These are phyloP conservation scores for Oryza glaberrima DNA, from an alignment of 176 grass and related monocot genomes.

Conservation along the genomic window DNA sequence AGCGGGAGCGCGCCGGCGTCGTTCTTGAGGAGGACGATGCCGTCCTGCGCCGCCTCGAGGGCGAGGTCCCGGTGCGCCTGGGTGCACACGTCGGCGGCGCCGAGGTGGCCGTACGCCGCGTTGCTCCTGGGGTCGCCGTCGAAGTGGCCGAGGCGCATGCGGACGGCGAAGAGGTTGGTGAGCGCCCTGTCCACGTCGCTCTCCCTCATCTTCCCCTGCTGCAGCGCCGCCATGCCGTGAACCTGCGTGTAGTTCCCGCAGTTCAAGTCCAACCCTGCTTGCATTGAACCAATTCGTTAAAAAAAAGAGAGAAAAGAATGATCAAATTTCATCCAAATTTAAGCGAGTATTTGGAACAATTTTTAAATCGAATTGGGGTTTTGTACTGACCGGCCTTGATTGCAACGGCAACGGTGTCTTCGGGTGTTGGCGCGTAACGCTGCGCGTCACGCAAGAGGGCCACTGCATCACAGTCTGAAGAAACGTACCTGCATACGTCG, in stretches of 20 bases:
- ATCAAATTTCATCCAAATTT: neutral
- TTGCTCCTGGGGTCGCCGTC: conserved; percentile 54
- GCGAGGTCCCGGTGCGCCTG: conserved; percentile 55
- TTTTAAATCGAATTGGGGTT: neutral
- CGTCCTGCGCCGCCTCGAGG: conserved; percentile 61
- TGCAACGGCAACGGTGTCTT: conserved; percentile 63
- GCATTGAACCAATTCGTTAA: neutral
- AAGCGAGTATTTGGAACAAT: neutral
- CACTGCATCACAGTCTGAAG: conserved; percentile 80
- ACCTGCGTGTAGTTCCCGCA: conserved; percentile 58
- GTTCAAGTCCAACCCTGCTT: conserved; percentile 72
- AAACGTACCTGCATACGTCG: conserved; percentile 48
- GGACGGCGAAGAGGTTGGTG: conserved; percentile 55
- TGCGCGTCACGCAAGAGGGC: conserved; percentile 49
- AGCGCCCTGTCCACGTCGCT: conserved; percentile 64
- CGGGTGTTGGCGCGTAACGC: conserved; percentile 50
- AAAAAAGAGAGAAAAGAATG: too few species aligned
- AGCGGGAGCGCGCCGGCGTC: conserved; percentile 50
- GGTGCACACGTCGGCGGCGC: conserved; percentile 53
- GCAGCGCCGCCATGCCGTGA: conserved; percentile 56
- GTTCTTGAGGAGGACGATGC: conserved; percentile 90
- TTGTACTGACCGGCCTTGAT: conserved; percentile 61
- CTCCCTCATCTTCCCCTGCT: conserved; percentile 53
- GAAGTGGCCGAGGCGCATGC: conserved; percentile 80
- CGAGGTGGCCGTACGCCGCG: conserved; percentile 44